Evolutionary conservation across 2,329 filamentous ascomycete genomes (phyloP).

Genomic region (Ophiognomonia clavigignenti-juglandacearum): DNA sequence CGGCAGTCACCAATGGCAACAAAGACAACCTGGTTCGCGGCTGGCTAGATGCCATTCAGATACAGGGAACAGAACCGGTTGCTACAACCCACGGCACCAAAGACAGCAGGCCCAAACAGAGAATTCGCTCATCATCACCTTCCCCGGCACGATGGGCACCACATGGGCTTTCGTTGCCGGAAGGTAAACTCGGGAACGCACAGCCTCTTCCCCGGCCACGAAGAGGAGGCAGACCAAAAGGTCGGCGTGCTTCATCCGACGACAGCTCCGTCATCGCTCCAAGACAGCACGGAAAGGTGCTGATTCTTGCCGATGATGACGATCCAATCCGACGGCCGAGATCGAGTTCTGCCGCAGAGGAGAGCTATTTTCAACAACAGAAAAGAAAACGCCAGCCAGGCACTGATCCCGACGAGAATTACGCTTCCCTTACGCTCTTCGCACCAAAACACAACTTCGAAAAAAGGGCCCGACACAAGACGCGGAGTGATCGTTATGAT

Average conservation of each 20-base stretch:
- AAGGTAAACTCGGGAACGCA: not conserved
- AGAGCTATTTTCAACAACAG: not conserved
- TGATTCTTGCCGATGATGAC: not conserved
- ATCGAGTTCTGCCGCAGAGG: not conserved
- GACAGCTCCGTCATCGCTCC: not conserved
- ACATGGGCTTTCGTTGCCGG: not conserved
- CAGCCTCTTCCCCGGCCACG: not conserved
- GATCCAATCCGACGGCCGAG: not conserved
- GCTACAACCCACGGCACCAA: not conserved
- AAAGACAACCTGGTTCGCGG: constrained; percentile 1
- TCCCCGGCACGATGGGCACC: not conserved
- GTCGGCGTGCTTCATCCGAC: not conserved
- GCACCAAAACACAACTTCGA: not conserved
- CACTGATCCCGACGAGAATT: not conserved
- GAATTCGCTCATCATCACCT: not conserved
- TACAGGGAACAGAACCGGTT: not conserved
- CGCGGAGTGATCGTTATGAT: constrained; percentile 51
- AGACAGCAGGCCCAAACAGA: not conserved
- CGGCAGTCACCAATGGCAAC: not conserved
- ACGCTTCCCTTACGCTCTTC: not conserved
- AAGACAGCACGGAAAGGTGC: too few species aligned
- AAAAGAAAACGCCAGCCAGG: not conserved
- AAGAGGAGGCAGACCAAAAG: not conserved
- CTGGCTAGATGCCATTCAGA: constrained; percentile 6
- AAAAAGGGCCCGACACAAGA: constrained; percentile 47